phyloP scores from a whole-genome alignment of 176 grass and related monocot species.

The Rhipidocladum racemiflorum region DNA sequence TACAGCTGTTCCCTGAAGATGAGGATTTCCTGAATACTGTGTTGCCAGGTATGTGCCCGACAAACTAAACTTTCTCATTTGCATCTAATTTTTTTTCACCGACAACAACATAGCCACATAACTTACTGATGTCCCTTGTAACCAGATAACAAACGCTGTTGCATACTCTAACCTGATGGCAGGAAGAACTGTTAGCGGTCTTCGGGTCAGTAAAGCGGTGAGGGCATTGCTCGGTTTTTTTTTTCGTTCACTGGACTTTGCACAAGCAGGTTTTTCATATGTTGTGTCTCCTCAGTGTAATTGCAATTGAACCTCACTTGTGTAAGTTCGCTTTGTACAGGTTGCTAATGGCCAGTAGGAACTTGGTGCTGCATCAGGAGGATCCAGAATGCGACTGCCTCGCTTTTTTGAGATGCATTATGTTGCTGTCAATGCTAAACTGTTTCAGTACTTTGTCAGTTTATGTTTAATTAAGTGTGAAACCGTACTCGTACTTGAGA shows the following conservation, averaged over 20 bases:
- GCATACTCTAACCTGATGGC: background rate
- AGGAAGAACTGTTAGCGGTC: background rate
- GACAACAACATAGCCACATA: background rate
- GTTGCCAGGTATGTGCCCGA: background rate
- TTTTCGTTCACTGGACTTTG: background rate
- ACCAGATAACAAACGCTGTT: too few relatives aligned
- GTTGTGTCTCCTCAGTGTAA: background rate
- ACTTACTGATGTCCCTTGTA: background rate
- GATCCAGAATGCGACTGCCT: background rate
- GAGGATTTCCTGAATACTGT: constrained; percentile 43
- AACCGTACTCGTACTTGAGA: background rate
- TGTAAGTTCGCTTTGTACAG: background rate
- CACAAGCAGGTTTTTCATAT: background rate
- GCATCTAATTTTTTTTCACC: background rate
- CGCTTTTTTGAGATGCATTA: background rate
- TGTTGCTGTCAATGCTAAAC: background rate
- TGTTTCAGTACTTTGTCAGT: too few relatives aligned
- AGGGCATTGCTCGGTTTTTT: background rate
- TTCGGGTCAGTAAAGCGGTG: background rate
- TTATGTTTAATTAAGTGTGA: background rate
- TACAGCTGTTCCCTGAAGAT: constrained; percentile 67
- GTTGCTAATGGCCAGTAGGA: background rate
- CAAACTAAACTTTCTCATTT: background rate
- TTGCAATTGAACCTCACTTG: background rate
- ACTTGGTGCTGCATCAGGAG: background rate